Conservation (phyloP, 129 eudicot genomes). For the Glebionis coronaria region DNA sequence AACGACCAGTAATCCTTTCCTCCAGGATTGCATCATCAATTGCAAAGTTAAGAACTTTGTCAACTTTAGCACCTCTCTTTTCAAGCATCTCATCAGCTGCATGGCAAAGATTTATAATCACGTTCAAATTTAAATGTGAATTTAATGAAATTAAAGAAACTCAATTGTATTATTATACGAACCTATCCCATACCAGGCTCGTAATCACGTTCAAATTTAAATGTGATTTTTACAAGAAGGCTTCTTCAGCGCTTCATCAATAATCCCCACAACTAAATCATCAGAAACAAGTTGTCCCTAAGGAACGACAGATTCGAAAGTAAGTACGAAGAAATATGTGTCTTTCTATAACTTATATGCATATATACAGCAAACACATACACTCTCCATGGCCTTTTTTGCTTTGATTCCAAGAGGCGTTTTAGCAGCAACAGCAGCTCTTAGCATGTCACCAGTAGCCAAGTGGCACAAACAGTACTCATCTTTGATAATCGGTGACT, state of each 20-base stretch:
- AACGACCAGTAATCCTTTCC: slow-evolving; percentile 93
- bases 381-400: slow-evolving; percentile 97
- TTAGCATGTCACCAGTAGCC: slow-evolving; percentile 93
- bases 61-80: slow-evolving; percentile 67
- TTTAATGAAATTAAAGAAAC: not conserved
- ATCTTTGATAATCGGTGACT: slow-evolving; percentile 86
- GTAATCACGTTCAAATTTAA: too few species aligned
- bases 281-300: slow-evolving; percentile 98
- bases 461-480: slow-evolving; percentile 92
- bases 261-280: slow-evolving; percentile 89
- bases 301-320: not conserved
- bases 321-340: not conserved
- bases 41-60: slow-evolving; percentile 89
- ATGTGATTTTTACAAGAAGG: too few species aligned
- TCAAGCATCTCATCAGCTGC: slow-evolving; percentile 97
- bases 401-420: slow-evolving; percentile 92
- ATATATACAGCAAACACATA: slow-evolving; percentile 14
- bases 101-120: slow-evolving; percentile 4
- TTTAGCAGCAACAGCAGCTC: slow-evolving; percentile 97
- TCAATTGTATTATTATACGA: not conserved
- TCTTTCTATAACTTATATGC: slow-evolving; percentile 11
- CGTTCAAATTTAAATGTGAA: not conserved
- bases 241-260: slow-evolving; percentile 88
- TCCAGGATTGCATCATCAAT: slow-evolving; percentile 92
- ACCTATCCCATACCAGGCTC: too few species aligned